A percentile compares a stretch with the other conserved stretches of the same genome.
These are phyloP conservation scores for Withania somnifera DNA, from an alignment of 305 asterid genomes.

Conservation along the genomic window DNA sequence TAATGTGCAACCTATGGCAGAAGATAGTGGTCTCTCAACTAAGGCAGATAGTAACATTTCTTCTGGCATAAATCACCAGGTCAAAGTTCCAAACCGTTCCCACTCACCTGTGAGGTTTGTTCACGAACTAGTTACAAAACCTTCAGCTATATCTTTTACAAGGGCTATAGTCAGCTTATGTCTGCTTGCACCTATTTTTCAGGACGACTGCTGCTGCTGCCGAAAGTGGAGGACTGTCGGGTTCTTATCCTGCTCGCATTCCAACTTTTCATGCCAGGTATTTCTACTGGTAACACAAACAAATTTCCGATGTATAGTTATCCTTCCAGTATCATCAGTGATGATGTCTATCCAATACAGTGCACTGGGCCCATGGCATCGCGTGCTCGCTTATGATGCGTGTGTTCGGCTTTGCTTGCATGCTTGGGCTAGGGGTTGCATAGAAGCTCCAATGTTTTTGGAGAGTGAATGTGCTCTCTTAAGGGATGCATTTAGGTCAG, in stretches of 20 bases:
- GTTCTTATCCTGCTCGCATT: constrained; percentile 27
- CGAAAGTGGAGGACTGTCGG: constrained; percentile 18
- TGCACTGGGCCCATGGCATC: constrained; percentile 47
- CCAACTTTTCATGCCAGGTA: constrained; percentile 51
- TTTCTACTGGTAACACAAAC: neutral
- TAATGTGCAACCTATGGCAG: neutral
- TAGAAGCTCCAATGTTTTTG: constrained; percentile 48
- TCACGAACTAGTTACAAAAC: neutral
- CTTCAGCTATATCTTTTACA: neutral
- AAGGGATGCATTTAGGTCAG: constrained; percentile 38
- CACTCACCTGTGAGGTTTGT: constrained; percentile 29
- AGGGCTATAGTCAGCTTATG: neutral
- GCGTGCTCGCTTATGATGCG: constrained; percentile 41
- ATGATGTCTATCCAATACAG: constrained; percentile 14
- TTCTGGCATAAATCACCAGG: constrained; percentile 10
- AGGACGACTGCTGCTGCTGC: constrained; percentile 24
- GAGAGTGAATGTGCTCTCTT: constrained; percentile 39
- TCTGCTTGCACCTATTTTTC: neutral
- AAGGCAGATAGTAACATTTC: constrained; percentile 10
- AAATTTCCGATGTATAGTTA: neutral
- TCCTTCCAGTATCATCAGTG: constrained; percentile 1
- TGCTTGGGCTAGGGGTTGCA: constrained; percentile 52
- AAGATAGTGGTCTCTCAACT: constrained; percentile 11
- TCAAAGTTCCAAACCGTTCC: constrained; percentile 5
- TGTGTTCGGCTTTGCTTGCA: constrained; percentile 50